A percentile compares a stretch with the other conserved stretches of the same genome.
Conservation (phyloP, 306 rosid genomes). For the Gastrolobium bilobum region DNA sequence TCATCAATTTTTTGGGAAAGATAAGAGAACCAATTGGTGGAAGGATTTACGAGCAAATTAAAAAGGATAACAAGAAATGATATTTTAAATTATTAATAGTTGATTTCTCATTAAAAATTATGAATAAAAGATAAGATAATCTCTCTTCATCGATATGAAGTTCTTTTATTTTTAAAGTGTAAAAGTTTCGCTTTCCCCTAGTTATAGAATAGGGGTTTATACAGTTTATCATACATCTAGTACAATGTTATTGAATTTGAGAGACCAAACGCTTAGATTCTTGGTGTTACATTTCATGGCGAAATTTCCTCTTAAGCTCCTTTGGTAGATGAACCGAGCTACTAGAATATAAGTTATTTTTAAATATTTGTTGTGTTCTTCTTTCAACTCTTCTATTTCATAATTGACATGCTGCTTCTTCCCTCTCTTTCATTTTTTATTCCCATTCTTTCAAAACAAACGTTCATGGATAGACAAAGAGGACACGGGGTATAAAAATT, state of each 20-base stretch:
- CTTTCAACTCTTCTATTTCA: background rate
- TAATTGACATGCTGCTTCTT: constrained; percentile 1
- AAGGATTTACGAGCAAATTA: too few species aligned
- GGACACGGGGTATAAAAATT: background rate
- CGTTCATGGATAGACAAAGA: background rate
- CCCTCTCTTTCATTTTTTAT: background rate
- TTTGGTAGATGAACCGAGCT: background rate
- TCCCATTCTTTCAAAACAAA: background rate
- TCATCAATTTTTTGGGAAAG: too few species aligned
- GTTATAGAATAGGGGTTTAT: background rate
- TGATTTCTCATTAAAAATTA: too few species aligned
- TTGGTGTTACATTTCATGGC: background rate
- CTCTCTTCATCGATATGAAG: too few species aligned
- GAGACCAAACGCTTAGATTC: background rate
- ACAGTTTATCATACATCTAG: background rate
- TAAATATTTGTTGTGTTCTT: background rate
- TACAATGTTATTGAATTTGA: background rate
- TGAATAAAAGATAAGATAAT: too few species aligned
- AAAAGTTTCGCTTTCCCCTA: too few species aligned
- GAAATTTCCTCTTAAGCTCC: background rate
- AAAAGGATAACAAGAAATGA: too few species aligned
- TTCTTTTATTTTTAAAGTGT: too few species aligned
- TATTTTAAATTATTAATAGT: too few species aligned
- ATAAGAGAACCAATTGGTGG: too few species aligned
- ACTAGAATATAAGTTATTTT: background rate